Evolutionary conservation across 2,329 filamentous ascomycete species (phyloP), one percentile per base, ranked within the genome.

Genomic region (Ascochyta fabae): DNA sequence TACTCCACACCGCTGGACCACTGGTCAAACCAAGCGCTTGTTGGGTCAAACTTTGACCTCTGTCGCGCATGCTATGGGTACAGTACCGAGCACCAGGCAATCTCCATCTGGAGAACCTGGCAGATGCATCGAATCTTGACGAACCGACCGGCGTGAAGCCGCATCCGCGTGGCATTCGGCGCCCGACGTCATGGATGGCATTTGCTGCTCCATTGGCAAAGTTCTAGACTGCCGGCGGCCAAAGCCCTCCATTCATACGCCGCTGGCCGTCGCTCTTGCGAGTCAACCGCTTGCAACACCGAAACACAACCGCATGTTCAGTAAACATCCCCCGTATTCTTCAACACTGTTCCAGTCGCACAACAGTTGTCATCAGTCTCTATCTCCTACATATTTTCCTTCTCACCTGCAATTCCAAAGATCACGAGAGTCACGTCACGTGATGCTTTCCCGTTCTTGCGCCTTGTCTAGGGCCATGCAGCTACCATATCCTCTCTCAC

Each of bases 241-340:
- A 8, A 23, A 31, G 15, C 39, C 39, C 29, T 36, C 13, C 29
- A 6, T 19, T 23, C 19, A 19, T 19, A 19, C 19, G 19, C 19
- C 19, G 19, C 10, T 29, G 13, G 8, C 23, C 9, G n/a, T 19
- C 19, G 10, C 22, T 29, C 24, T 2, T 15, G 29, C 24, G 38
- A 46, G 29, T 50, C 46, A 42, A 43, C 33, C 47, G 48, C 31
- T 46, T 47, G 47, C 53, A 48, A 47, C 40, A 40, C 34, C 51
- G 26, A 46, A 31, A 50, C 53, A 26, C 13, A 23, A 29, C 15
- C 26, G 29, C 13, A 12, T 15, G 12, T 13, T 15, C 29, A 10
- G 12, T 31, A 15, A 15, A 31, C 12, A 5, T 12, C 4, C 2
- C 10, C 29, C 9, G 9, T 12, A 31, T 31, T 16, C 31, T 31